Evolutionary conservation across 768 basidiomycete genomes (phyloP).

Genomic region (Tricholoma furcatifolium): DNA sequence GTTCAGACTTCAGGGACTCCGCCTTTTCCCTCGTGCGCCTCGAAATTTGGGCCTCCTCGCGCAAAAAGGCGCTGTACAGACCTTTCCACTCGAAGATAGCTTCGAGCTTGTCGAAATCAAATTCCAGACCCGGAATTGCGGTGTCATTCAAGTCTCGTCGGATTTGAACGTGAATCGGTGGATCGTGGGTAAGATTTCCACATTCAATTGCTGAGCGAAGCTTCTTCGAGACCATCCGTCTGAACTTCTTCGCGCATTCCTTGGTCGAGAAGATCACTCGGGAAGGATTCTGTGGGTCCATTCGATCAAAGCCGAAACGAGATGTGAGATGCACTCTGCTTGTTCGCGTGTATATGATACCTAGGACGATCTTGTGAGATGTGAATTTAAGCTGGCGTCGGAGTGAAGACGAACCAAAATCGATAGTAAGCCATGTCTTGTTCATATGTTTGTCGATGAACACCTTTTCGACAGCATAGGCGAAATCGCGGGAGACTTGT

Average conservation of each 20-base stretch:
- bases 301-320: neutral
- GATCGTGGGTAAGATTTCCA: neutral
- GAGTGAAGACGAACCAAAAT: neutral
- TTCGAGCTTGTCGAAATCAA: slow-evolving; percentile 1
- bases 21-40: neutral
- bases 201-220: neutral
- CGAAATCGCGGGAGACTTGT: slow-evolving; percentile 2
- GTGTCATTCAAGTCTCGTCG: slow-evolving; percentile 1
- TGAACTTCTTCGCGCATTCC: neutral
- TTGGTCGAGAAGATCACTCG: neutral
- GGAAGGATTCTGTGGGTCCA: neutral
- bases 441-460: neutral
- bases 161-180: neutral
- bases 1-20: neutral
- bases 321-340: neutral
- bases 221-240: neutral
- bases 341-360: neutral
- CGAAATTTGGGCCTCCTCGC: slow-evolving; percentile 1
- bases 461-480: slow-evolving; percentile 1
- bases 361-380: too few relatives aligned
- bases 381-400: neutral
- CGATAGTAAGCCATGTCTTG: neutral
- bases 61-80: neutral
- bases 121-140: neutral
- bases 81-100: neutral